Base-by-base conservation (phyloP, 2,329 filamentous ascomycete species). In the Alternaria tenuissima region DNA sequence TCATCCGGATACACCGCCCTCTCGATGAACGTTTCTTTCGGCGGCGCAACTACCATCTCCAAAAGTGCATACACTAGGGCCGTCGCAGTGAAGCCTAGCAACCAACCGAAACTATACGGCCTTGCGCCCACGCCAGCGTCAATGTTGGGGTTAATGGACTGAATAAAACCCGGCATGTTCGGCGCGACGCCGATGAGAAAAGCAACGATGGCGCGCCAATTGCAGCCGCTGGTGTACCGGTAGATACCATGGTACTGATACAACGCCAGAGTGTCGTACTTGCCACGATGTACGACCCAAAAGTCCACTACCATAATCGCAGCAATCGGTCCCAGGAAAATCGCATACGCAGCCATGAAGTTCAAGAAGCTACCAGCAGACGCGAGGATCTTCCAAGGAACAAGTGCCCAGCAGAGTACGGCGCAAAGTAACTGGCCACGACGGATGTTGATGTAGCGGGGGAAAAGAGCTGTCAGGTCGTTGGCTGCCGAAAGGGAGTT, bases 71-170 rank as follows among this genome's bases (percentile, higher is more conserved):
- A 90, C 0, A 89, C 80, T 3, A 87, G 51, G 20, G 85, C 83
- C 7, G 86, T 87, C 0, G 75, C 80, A 9, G 83, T 78, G 63
- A 90, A 89, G 0, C 88, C 88, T 49, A 89, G 81, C 18, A 90
- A 71, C 85, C 88, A 91, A n/a, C 88, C 87, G 70, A 90, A 88
- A 26, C 84, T 82, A 70, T 89, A 91, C 5, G 89, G 83, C 42
- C 79, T 74, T 0, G 81, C 77, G 0, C 88, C 88, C 0, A 78
- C 77, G 0, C 82, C 82, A 0, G 80, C 76, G 3, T 76, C 65
- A 18, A 83, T 77, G 14, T 56, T 70, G 0, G 76, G 61, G 52
- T 82, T 82, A 55, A 83, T 79, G 0, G 73, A 75, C 32, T 78
- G 72, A 16, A 82, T 81, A 59, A 89, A 79, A 0, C 86, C 87